Evolutionary conservation across 2,329 filamentous ascomycete species (phyloP).

Genomic region (Claviceps sp.): DNA sequence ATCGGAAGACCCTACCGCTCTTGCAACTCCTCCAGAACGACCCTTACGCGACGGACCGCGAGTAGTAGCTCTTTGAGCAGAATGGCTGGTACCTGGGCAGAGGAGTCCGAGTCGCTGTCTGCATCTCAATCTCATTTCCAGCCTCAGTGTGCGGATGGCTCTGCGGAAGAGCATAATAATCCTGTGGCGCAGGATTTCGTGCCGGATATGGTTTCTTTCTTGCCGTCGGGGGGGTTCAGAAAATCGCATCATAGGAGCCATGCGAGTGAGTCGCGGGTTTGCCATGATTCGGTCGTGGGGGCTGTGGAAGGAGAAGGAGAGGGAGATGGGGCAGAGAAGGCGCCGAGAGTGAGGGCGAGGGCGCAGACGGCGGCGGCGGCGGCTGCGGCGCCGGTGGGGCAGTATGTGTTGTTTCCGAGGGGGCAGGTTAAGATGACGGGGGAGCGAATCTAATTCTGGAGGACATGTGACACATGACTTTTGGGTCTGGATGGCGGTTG

Average conservation of each 20-base stretch:
- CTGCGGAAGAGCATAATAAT: constrained; percentile 5
- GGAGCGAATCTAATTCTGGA: constrained; percentile 18
- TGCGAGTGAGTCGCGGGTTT: constrained; percentile 23
- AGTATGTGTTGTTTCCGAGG: constrained; percentile 33
- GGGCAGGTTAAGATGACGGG: constrained; percentile 17
- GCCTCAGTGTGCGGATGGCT: constrained; percentile 10
- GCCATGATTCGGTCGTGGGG: constrained; percentile 17
- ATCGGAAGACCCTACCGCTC: constrained; percentile 40
- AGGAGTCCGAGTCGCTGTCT: constrained; percentile 19
- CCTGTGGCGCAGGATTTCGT: constrained; percentile 17
- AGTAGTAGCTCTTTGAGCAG: constrained; percentile 35
- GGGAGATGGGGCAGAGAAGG: no score
- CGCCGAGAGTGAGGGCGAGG: constrained; percentile 18
- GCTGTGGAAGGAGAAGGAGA: constrained; percentile 13
- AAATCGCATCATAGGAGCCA: constrained; percentile 21
- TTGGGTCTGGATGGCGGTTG: no score
- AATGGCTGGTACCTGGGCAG: constrained; percentile 17
- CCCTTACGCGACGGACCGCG: constrained; percentile 38
- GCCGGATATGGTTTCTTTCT: constrained; percentile 21
- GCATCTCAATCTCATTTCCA: background rate
- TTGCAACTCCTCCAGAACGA: constrained; percentile 38
- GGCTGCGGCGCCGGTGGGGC: constrained; percentile 30
- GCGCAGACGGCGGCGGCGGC: constrained; percentile 34
- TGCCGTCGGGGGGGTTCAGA: constrained; percentile 12
- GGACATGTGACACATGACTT: no score